Percentiles rank a stretch among this genome's conserved stretches.
These are phyloP conservation scores for Solanum habrochaites DNA, from an alignment of 257 asterid species.

Conservation along the genomic window DNA sequence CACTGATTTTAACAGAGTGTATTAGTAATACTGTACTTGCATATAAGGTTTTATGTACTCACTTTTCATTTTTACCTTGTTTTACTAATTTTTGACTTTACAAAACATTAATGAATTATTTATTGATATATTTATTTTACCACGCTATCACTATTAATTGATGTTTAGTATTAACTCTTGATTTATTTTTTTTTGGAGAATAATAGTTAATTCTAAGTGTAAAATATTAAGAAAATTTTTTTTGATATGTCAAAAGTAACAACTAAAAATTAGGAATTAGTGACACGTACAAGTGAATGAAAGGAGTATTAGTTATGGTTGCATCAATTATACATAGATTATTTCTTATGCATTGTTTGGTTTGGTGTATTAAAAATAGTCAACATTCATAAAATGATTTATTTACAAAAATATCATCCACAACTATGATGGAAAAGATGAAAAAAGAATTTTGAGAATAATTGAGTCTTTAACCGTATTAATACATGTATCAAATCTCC, in stretches of 20 bases:
- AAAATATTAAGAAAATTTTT: too few relatives aligned
- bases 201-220: background rate
- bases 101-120: background rate
- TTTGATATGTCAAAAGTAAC: too few relatives aligned
- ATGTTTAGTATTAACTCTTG: background rate
- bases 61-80: too few relatives aligned
- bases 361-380: background rate
- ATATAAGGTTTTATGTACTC: background rate
- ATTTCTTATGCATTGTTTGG: background rate
- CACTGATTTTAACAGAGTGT: too few relatives aligned
- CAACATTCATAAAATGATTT: background rate
- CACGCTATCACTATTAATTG: background rate
- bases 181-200: background rate
- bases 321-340: background rate
- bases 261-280: too few relatives aligned
- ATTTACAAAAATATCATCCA: background rate
- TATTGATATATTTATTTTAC: too few relatives aligned
- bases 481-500: background rate
- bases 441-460: background rate
- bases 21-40: background rate
- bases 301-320: background rate
- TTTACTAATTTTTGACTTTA: too few relatives aligned
- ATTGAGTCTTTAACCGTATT: background rate
- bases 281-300: too few relatives aligned
- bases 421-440: background rate